These are phyloP conservation scores for Mortierella claussenii DNA, from an alignment of 192 early-diverging fungal genomes.

Conservation along the genomic window DNA sequence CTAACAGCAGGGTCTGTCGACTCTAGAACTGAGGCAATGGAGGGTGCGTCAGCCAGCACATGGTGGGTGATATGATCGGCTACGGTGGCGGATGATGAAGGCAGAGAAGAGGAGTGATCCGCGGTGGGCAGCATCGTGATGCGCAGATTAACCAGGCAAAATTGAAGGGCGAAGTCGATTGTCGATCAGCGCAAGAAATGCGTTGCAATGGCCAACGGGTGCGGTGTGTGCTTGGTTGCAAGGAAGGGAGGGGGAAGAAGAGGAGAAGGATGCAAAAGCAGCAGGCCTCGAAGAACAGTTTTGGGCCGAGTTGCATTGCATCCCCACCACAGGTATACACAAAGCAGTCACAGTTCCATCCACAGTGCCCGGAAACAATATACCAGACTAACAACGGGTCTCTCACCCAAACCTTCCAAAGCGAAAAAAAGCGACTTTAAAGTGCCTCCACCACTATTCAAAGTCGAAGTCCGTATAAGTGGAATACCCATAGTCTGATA, in stretches of 20 bases:
- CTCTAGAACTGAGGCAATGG: constrained; percentile 18
- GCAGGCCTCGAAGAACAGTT: constrained; percentile 3
- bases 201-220: constrained; percentile 2
- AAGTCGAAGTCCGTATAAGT: no score
- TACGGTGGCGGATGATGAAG: background rate
- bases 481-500: no score
- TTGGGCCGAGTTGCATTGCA: background rate
- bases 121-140: constrained; percentile 19
- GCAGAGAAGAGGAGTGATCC: constrained; percentile 14
- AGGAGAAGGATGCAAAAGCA: constrained; percentile 13
- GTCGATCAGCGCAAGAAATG: constrained; percentile 36
- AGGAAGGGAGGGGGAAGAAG: background rate
- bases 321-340: background rate
- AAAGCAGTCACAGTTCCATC: no score
- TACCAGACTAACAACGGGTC: no score
- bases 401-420: no score
- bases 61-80: constrained; percentile 2
- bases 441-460: no score
- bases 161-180: background rate
- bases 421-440: no score
- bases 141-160: background rate
- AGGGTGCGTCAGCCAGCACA: constrained; percentile 6
- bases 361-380: no score
- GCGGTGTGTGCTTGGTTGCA: no score
- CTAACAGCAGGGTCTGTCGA: constrained; percentile 20